Evolutionary conservation across 345 rosid genomes (phyloP), one percentile per base, ranked within the genome.

Genomic region (Syzygium aromaticum): DNA sequence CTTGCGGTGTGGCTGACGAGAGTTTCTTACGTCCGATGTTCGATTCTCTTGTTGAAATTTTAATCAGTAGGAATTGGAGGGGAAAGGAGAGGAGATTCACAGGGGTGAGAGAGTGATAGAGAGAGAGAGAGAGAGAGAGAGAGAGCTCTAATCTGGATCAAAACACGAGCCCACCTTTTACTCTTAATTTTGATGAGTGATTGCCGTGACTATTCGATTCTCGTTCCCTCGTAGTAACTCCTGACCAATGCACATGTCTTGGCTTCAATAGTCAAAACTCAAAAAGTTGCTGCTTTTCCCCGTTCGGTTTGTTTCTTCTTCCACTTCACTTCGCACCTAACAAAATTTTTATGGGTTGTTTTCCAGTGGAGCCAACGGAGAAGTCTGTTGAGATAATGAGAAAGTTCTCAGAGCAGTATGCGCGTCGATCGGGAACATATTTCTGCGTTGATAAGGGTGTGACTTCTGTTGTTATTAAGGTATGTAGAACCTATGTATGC

Each of bases 361-460:
- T 84, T 87, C 64, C 91, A 95, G 99, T 90, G 87, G 99, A 98
- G 56, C 99, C 98, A 12, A 91, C 96, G 77, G 98, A 98, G 78
- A 96, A 98, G 88, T 95, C 98, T 53, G 93, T 96, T 57, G 99
- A 98, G 87, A 87, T 96, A 46, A 96, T 98, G 99, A 95, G 99
- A 94, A 98, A 98, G 89, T 98, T 98, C 94, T 98, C 99, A 0
- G 99, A 98, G 91, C 99, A 98, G 89, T 98, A 98, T 89, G 98
- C 98, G 67, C 96, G 98, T 87, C 94, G 92, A 86, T 98, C 99
- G 3, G 99, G 96, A 84, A 98, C 99, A 27, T 98, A 91, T 89
- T 98, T 98, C 92, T 96, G 99, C 87, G 93, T 92, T 8, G 99
- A 96, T 77, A 98, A 98, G 93, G 95, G 96, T 51, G 99, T 98